Base-by-base conservation (phyloP, 148 eudicot genomes). In the Fagopyrum tataricum region DNA sequence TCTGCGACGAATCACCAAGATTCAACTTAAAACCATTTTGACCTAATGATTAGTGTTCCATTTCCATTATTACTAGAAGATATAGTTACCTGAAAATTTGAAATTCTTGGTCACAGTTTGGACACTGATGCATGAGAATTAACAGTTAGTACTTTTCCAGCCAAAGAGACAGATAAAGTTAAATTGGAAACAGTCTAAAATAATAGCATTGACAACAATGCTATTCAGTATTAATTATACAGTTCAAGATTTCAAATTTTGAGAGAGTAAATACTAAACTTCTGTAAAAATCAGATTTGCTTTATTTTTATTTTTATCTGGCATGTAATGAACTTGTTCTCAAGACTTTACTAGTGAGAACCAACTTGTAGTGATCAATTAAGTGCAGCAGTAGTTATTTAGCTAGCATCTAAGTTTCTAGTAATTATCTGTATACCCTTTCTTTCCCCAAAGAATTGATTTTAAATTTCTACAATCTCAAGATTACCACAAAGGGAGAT, bases 81-180 rank as follows among this genome's bases (percentile, higher is more conserved):
- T 73, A 77, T 71, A 14, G 87, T 75, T 88, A 91, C 98, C 89
- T 94, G 87, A 90, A 88, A 73, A 89, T 81, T 82, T 87, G 93
- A 79, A 93, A 93, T 20, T 82, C 84, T 74, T 85, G 90, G 75
- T 91, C 89, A 77, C 98, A 93, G 83, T 89, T 93, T 72, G 98
- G 98, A 70, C 98, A 93, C 96, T 90, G 96, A 87, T 58, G 72
- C 40, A 76, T 58, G 76, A 18, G 37, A 73, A 73, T 7, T 42
- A 5, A 37, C 4, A 64, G 69, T 64, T 39, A 64, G 69, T 39
- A n/a, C 69, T 31, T 55, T 31, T 37, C 43, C 44, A 31, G 44
- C 20, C 69, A 79, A 10, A 74, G 42, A 71, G 14, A 55, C 5
- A 67, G 47, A 53, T 21, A 47, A 56, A 8, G 46, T 49, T 68